These are phyloP conservation scores for Sarocladium oryzae DNA, from an alignment of 2,329 filamentous ascomycete species.

Conservation along the genomic window DNA sequence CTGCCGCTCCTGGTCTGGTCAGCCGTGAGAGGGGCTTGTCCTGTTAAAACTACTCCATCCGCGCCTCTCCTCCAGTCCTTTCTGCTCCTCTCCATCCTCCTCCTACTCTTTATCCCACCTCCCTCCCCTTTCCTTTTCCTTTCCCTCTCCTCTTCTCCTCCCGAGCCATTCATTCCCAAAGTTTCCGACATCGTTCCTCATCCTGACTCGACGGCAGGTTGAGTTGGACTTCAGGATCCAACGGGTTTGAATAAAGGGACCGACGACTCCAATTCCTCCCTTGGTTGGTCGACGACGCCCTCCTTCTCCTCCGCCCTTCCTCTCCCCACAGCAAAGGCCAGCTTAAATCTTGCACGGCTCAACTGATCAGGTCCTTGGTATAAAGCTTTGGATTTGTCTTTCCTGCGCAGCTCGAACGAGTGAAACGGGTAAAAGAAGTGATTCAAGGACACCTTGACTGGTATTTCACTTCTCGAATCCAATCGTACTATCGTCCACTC, in stretches of 20 bases:
- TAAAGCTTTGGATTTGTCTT: slow-evolving; percentile 7
- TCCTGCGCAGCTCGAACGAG: slow-evolving; percentile 11
- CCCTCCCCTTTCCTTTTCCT: slow-evolving; percentile 28
- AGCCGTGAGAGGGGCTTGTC: slow-evolving; percentile 12
- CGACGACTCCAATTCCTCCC: slow-evolving; percentile 26
- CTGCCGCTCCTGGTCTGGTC: no score
- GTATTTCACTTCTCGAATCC: slow-evolving; percentile 27
- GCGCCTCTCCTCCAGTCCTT: slow-evolving; percentile 48
- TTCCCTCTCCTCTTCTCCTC: slow-evolving; percentile 24
- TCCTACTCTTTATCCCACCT: slow-evolving; percentile 39
- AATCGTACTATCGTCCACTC: slow-evolving; percentile 2
- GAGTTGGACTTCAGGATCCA: slow-evolving; percentile 13
- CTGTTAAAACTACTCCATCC: slow-evolving; percentile 29
- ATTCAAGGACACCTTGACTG: slow-evolving; percentile 31
- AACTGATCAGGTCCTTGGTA: slow-evolving; percentile 8
- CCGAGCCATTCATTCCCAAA: slow-evolving; percentile 50
- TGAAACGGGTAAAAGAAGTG: slow-evolving; percentile 22
- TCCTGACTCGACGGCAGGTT: slow-evolving; percentile 36
- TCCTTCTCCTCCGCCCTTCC: slow-evolving; percentile 5
- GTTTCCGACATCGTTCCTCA: slow-evolving; percentile 35
- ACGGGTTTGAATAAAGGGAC: slow-evolving; percentile 23
- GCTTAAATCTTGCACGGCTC: not conserved
- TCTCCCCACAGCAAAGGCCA: not conserved
- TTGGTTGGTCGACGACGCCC: slow-evolving; percentile 12
- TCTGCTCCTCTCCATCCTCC: slow-evolving; percentile 46